Base-by-base conservation (phyloP, 2,329 filamentous ascomycete species). In the Juglanconis sp. region DNA sequence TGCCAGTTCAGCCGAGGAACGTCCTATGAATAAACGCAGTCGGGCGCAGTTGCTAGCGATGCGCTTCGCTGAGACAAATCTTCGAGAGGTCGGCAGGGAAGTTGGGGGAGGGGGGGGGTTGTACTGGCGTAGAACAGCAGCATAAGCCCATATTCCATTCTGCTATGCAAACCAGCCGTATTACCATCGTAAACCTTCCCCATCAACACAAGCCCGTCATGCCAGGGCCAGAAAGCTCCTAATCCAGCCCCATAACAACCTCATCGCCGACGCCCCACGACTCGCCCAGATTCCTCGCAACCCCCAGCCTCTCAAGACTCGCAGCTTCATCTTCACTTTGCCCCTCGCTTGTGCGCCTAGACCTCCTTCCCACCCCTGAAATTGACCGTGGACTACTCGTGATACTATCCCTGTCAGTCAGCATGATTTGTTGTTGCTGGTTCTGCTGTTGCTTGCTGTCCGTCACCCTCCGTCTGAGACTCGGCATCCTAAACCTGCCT, bases 261-360 rank as follows among this genome's bases (percentile, higher is more conserved):
- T 96, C 92, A 71, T 96, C 92, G 1, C 90, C 90, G 53, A 96
- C 83, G 0, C 91, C 90, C 87, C 92, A 92, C 68, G 85, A 83
- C 3, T 74, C 82, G 44, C 36, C 31, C 30, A 24, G 15, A 17
- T 17, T 13, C 36, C 52, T 17, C 24, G 30, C 11, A 8, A 54
- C 38, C 66, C 77, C 87, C 66, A 56, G 30, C 17, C 51, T 46
- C 15, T 82, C 85, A 51, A 83, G 68, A 40, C 72, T 67, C 40
- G 72, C 73, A 24, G 74, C 72, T 36, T 71, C 78, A 51, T 78
- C 80, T 56, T 79, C 74, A 57, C 74, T 76, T 49, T 73, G 74
- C 31, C 73, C 72, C 42, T 78, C 77, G 61, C 77, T 80, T 9
- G 73, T 69, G 60, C 78, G 72, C 53, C 77, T 72, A 42, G 71